phyloP scores from a whole-genome alignment of 768 basidiomycete genomes.

The Suillus hirtellus region DNA sequence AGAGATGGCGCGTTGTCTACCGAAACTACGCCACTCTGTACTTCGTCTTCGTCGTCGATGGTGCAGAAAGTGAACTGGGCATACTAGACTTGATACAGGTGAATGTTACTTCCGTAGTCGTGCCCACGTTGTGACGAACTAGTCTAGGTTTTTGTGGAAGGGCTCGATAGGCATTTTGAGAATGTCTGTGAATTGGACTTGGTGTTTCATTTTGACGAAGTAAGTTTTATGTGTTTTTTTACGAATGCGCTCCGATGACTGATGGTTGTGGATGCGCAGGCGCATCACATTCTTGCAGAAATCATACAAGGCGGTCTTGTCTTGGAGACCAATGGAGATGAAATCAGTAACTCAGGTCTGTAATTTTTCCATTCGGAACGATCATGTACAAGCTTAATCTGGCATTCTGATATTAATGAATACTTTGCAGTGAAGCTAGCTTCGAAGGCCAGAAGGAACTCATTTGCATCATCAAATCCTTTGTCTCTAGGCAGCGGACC shows the following conservation, averaged over 20 bases:
- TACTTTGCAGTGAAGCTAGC: constrained; percentile 62
- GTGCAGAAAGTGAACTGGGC: constrained; percentile 94
- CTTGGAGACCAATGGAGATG: constrained; percentile 90
- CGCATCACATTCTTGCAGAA: constrained; percentile 93
- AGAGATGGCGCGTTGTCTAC: constrained; percentile 87
- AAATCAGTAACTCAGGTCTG: constrained; percentile 73
- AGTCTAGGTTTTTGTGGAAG: constrained; percentile 88
- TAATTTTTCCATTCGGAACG: constrained; percentile 10
- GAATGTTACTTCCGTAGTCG: background rate
- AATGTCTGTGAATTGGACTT: constrained; percentile 98
- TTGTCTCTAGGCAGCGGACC: constrained; percentile 64
- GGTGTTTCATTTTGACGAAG: constrained; percentile 99
- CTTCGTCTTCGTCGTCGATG: constrained; percentile 97
- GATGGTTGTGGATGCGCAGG: constrained; percentile 46
- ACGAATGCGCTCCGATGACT: background rate
- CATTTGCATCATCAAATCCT: constrained; percentile 80
- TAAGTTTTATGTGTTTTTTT: constrained; percentile 31
- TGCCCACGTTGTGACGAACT: background rate
- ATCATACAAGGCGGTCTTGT: constrained; percentile 97
- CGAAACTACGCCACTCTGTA: constrained; percentile 94
- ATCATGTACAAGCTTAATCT: background rate
- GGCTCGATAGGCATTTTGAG: constrained; percentile 92
- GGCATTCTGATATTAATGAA: constrained; percentile 16
- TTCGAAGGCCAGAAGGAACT: constrained; percentile 72
- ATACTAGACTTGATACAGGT: constrained; percentile 95